Base-by-base conservation (phyloP, 2,329 filamentous ascomycete species). In the Diaporthe nobilis region DNA sequence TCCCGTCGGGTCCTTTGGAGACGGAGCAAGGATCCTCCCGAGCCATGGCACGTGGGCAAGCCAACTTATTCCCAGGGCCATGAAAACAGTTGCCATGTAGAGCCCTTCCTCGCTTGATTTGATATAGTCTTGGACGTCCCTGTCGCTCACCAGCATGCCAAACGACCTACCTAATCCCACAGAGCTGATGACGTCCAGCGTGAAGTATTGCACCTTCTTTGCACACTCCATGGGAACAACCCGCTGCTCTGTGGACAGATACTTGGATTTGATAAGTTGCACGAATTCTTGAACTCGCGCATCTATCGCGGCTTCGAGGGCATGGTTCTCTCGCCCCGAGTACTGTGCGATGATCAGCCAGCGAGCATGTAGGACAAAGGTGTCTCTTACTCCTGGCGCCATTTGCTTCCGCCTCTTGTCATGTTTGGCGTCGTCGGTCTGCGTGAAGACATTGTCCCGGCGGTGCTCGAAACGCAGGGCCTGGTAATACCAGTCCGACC, bases 261-360 rank as follows among this genome's bases (percentile, higher is more conserved):
- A 90, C 57, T 86, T 86, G 4, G 77, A 78, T 37, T 82, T 82
- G 37, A 91, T 82, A 2, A 91, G 84, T 2, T 81, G 47, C 15
- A 90, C 72, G 0, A 90, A 80, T 15, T 88, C 85, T 44, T 82
- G 77, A 10, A 91, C 80, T 15, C 86, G 85, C 8, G 82, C 77
- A 75, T 92, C 87, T 37, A 92, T 85, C 6, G 86, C 84, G 0
- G 80, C 78, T 76, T 91, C 89, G 3, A 91, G 80, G 0, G 84
- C 83, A 1, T 85, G 82, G 49, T 91, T 90, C 68, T 91, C 90
- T 72, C 88, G 86, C 3, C 89, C 89, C 3, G 89, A 87, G 78
- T 91, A 92, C 88, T 88, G 63, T 42, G 53, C 22, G 15, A 63
- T n/a, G 28, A n/a, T 58, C 42, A 47, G 61, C 58, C 39, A 34